Evolutionary conservation across 108 stramenopile genomes (phyloP).

Genomic region (Nitzschia sp.): DNA sequence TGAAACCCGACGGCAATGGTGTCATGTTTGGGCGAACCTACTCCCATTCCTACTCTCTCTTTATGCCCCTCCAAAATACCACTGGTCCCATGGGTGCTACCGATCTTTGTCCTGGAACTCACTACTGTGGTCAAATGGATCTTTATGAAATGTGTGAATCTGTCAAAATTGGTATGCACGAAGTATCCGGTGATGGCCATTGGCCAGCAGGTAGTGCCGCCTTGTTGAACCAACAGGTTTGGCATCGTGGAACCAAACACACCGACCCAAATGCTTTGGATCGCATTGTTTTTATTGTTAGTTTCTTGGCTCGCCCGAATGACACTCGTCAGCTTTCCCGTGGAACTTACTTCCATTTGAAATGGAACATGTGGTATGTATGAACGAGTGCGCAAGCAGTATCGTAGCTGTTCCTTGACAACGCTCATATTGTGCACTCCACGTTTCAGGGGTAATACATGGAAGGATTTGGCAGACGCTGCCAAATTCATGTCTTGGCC

Average conservation of each 20-base stretch:
- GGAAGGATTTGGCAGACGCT: conserved; percentile 46
- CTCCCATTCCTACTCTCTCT: conserved; percentile 55
- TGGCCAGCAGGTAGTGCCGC: conserved; percentile 54
- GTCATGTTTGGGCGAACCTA: conserved; percentile 59
- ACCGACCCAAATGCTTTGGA: conserved; percentile 36
- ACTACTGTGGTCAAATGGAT: conserved; percentile 48
- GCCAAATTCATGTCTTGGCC: conserved; percentile 36
- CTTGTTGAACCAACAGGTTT: conserved; percentile 60
- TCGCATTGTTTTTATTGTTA: conserved; percentile 57
- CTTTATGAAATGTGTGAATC: conserved; percentile 33
- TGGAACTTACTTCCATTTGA: conserved; percentile 71
- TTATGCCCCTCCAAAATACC: conserved; percentile 55
- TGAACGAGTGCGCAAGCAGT: background rate
- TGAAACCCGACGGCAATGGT: conserved; percentile 55
- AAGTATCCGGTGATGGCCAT: conserved; percentile 24
- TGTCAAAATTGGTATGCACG: conserved; percentile 30
- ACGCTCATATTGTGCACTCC: background rate
- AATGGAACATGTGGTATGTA: conserved; percentile 55
- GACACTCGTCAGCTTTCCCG: conserved; percentile 51
- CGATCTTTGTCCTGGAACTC: conserved; percentile 61
- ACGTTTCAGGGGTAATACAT: conserved; percentile 44
- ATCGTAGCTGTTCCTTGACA: background rate
- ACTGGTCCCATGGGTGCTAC: conserved; percentile 59
- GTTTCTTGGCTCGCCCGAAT: conserved; percentile 47
- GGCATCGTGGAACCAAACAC: conserved; percentile 54